Conservation (phyloP, 2,329 filamentous ascomycete genomes). For the Diaporthe sp. region DNA sequence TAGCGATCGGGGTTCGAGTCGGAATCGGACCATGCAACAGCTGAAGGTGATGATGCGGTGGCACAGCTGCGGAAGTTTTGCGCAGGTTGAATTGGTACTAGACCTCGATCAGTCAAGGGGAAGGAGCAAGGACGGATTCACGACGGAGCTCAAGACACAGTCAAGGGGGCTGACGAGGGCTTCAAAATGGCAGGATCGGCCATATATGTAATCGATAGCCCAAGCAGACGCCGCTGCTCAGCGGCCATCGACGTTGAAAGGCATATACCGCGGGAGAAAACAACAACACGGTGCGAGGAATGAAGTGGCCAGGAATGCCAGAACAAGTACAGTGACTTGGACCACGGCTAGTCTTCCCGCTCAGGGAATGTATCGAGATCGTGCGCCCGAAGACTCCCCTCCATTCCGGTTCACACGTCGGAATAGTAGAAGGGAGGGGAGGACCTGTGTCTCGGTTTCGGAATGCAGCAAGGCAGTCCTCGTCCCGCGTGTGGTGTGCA, state of each 20-base stretch:
- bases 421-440: slow-evolving; percentile 30
- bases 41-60: neutral
- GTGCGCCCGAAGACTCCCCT: neutral
- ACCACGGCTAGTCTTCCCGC: neutral
- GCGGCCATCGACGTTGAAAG: neutral
- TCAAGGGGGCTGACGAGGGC: slow-evolving; percentile 13
- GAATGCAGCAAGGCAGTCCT: slow-evolving; percentile 33
- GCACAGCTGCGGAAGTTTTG: slow-evolving; percentile 3
- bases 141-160: slow-evolving; percentile 10
- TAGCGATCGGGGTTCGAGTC: slow-evolving; percentile 12
- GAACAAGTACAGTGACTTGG: slow-evolving; percentile 26
- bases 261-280: slow-evolving; percentile 23
- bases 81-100: neutral
- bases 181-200: slow-evolving; percentile 23
- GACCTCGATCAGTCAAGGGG: neutral
- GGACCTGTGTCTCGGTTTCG: slow-evolving; percentile 19
- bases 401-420: neutral
- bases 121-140: slow-evolving; percentile 1
- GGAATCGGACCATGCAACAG: neutral
- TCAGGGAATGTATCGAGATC: slow-evolving; percentile 20
- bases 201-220: slow-evolving; percentile 34
- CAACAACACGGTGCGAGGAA: slow-evolving; percentile 42
- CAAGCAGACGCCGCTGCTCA: neutral
- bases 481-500: slow-evolving; percentile 32
- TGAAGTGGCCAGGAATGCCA: slow-evolving; percentile 39